phyloP scores from a whole-genome alignment of 768 basidiomycete species.

The Macrocybe gigantea region DNA sequence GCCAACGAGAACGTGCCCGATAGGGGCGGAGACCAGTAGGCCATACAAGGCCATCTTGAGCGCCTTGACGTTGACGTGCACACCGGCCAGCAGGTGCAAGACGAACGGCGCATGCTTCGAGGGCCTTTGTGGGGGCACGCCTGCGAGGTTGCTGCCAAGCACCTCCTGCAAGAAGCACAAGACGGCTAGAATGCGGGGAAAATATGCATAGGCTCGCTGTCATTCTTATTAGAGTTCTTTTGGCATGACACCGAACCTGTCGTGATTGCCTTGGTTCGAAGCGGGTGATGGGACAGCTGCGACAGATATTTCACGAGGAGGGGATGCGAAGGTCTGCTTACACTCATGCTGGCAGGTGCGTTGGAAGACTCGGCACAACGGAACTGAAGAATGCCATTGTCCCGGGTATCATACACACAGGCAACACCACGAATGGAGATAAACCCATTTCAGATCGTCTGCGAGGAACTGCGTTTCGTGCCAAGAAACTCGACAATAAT shows the following conservation, averaged over 20 bases:
- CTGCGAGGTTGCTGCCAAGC: conserved; percentile 66
- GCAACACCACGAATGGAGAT: too few relatives aligned
- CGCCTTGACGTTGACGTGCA: conserved; percentile 64
- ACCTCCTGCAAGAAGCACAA: conserved; percentile 76
- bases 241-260: conserved; percentile 36
- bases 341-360: conserved; percentile 25
- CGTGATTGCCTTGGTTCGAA: conserved; percentile 78
- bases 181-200: conserved; percentile 24
- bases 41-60: conserved; percentile 84
- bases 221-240: conserved; percentile 6
- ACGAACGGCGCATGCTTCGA: conserved; percentile 50
- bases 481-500: too few relatives aligned
- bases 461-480: neutral
- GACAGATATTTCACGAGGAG: conserved; percentile 66
- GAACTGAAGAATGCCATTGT: neutral
- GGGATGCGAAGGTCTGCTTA: conserved; percentile 28
- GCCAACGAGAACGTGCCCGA: conserved; percentile 71
- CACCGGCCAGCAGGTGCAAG: conserved; percentile 44
- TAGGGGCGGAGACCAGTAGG: conserved; percentile 76
- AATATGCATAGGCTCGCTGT: conserved; percentile 3
- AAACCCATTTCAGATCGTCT: too few relatives aligned
- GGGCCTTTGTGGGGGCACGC: conserved; percentile 44
- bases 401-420: too few relatives aligned
- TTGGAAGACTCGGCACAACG: conserved; percentile 7
- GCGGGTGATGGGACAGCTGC: conserved; percentile 61